A percentile compares a stretch with the other conserved stretches of the same genome.
Evolutionary conservation across 495 filamentous ascomycete species (phyloP).

Genomic region (Hyaloscypha variabilis): DNA sequence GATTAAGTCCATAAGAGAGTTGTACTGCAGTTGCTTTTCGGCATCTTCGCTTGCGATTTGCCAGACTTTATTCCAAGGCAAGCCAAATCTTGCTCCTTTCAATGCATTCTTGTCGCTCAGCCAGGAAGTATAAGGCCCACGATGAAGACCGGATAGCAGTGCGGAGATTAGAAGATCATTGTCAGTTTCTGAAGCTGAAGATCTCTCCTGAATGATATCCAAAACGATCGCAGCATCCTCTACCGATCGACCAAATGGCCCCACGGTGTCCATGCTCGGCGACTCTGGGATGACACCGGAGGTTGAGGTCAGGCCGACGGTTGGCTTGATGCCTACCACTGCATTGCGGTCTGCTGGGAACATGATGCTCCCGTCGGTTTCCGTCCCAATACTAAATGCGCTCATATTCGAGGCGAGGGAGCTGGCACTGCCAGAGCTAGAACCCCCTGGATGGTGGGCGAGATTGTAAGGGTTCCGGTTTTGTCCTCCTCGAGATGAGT

Average conservation of each 20-base stretch:
- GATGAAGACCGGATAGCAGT: not conserved
- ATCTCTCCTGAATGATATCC: constrained; percentile 38
- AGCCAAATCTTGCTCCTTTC: constrained; percentile 63
- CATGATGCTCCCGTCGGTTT: constrained; percentile 49
- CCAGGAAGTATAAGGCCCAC: constrained; percentile 39
- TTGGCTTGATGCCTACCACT: constrained; percentile 45
- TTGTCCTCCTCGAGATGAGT: constrained; percentile 63
- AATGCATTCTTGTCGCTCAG: constrained; percentile 50
- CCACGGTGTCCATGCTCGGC: constrained; percentile 41
- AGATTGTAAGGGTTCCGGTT: constrained; percentile 64
- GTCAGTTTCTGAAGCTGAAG: constrained; percentile 45
- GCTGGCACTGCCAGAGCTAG: constrained; percentile 59
- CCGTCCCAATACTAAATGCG: constrained; percentile 65
- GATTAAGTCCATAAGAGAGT: constrained; percentile 53
- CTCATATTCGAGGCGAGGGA: constrained; percentile 46
- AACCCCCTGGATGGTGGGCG: constrained; percentile 62
- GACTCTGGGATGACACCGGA: constrained; percentile 40
- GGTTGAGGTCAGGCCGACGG: constrained; percentile 40
- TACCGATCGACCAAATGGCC: constrained; percentile 41
- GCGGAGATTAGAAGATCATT: not conserved
- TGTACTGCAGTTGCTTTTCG: constrained; percentile 44
- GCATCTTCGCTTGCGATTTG: constrained; percentile 42
- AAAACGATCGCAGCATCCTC: constrained; percentile 42
- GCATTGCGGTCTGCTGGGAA: constrained; percentile 44
- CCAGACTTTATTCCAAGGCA: constrained; percentile 73